Evolutionary conservation across 2,329 filamentous ascomycete genomes (phyloP), one percentile per base, ranked within the genome.

Genomic region (Verticillium zaregamsianum): DNA sequence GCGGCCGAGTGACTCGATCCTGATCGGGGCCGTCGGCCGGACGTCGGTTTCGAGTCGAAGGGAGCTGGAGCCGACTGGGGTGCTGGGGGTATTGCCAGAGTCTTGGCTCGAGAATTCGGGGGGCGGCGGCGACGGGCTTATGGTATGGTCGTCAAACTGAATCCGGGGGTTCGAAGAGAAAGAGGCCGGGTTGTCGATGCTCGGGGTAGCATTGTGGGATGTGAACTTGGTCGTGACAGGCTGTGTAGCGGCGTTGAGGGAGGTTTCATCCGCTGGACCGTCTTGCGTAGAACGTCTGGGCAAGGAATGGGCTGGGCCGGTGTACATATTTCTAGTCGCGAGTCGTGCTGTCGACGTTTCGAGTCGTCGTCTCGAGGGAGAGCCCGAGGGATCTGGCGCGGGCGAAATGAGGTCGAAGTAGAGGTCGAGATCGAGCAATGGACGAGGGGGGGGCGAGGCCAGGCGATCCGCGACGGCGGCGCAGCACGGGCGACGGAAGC

Each of bases 1-100:
- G 45, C 45, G 45, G 60, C 65, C 45, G 69, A 66, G 68, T 28
- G 58, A 59, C 63, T 71, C 76, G 70, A 67, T 67, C 68, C 70
- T 49, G 62, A 62, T 33, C 63, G 71, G 61, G 61, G 65, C 54
- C 61, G 62, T 63, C 67, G 70, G 62, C 63, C 63, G 66, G 28
- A 76, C 64, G 61, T 78, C 74, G 58, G 78, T 79, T 8, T 74
- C 74, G 59, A 80, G 74, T 55, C 73, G 70, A 17, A 81, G 70
- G 23, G 72, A 67, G 61, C 66, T 65, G 66, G 55, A 25, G 65
- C 49, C 31, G 28, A 35, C 31, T 17, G 33, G 9, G 49, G 61
- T 62, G 3, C 56, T 59, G 59, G 63, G 58, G 39, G 54, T 39
- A 49, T 62, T 40, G 57, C 64, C 55, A 61, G 66, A 7, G 58